phyloP scores from a whole-genome alignment of 441 rosid genomes.

The Dalechampia spathulata region DNA sequence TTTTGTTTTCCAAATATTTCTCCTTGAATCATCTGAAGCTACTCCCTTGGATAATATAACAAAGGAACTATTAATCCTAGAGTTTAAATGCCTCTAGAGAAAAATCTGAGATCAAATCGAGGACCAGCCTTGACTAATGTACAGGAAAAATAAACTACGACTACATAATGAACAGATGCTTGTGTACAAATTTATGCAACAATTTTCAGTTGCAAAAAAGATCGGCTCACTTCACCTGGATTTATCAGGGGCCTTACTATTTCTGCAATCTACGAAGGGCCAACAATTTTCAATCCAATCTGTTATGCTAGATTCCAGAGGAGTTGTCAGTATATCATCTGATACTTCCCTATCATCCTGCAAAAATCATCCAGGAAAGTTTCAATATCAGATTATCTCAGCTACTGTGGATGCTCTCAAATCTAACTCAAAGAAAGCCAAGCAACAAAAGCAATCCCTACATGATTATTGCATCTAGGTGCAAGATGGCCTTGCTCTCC shows the following conservation, averaged over 20 bases:
- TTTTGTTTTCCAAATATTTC: too few relatives aligned
- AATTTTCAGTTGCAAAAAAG: neutral
- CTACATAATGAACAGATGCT: neutral
- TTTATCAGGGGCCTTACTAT: neutral
- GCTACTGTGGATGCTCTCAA: too few relatives aligned
- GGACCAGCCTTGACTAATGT: neutral
- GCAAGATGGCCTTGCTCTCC: neutral
- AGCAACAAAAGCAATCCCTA: neutral
- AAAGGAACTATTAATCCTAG: too few relatives aligned
- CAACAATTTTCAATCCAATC: neutral
- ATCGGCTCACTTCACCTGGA: neutral
- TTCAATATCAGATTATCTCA: too few relatives aligned
- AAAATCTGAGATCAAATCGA: neutral
- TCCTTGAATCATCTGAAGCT: too few relatives aligned
- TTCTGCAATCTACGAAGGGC: neutral
- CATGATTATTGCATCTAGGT: neutral
- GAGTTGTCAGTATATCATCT: too few relatives aligned
- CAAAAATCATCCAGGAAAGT: too few relatives aligned
- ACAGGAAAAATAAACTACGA: neutral
- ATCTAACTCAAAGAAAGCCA: neutral
- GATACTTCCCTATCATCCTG: too few relatives aligned
- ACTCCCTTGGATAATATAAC: too few relatives aligned
- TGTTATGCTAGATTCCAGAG: too few relatives aligned
- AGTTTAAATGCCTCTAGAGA: too few relatives aligned
- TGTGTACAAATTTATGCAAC: neutral